Evolutionary conservation across 495 filamentous ascomycete genomes (phyloP).

Genomic region (Bathelium albidoporum): DNA sequence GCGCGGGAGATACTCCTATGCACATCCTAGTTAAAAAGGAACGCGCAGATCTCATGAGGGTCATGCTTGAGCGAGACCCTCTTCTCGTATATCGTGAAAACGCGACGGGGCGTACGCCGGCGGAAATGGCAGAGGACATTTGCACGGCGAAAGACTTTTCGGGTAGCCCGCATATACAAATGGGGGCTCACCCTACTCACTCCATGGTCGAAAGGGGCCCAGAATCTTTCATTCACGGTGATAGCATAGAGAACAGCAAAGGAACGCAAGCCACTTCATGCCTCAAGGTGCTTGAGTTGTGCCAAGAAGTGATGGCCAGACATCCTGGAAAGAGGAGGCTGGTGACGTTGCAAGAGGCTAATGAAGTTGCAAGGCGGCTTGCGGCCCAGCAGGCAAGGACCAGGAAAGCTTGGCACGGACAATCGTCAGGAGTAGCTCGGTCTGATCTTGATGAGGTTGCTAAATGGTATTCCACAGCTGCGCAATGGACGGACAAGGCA

Average conservation of each 20-base stretch:
- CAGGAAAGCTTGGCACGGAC: too few relatives aligned
- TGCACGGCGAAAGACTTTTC: conserved; percentile 33
- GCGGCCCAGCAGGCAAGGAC: too few relatives aligned
- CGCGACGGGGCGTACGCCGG: conserved; percentile 56
- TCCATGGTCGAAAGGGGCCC: conserved; percentile 10
- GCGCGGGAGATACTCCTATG: conserved; percentile 54
- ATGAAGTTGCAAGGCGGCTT: conserved; percentile 59
- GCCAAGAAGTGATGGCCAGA: conserved; percentile 18
- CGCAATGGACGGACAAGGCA: too few relatives aligned
- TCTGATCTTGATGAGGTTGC: too few relatives aligned
- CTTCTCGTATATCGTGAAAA: conserved; percentile 57
- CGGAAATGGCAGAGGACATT: conserved; percentile 50
- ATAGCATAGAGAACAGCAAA: conserved; percentile 8
- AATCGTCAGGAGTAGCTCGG: too few relatives aligned
- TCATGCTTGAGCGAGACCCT: conserved; percentile 45
- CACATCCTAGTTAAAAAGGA: conserved; percentile 33
- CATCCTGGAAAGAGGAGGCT: conserved; percentile 44
- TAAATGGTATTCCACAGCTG: too few relatives aligned
- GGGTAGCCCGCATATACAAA: conserved; percentile 5
- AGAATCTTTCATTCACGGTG: conserved; percentile 25
- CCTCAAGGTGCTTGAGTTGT: conserved; percentile 17
- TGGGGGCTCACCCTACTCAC: not conserved
- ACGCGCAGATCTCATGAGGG: not conserved
- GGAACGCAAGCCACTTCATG: conserved; percentile 10
- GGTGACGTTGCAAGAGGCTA: conserved; percentile 60